Evolutionary conservation across 345 rosid species (phyloP).

Genomic region (Sisymbrium irio): DNA sequence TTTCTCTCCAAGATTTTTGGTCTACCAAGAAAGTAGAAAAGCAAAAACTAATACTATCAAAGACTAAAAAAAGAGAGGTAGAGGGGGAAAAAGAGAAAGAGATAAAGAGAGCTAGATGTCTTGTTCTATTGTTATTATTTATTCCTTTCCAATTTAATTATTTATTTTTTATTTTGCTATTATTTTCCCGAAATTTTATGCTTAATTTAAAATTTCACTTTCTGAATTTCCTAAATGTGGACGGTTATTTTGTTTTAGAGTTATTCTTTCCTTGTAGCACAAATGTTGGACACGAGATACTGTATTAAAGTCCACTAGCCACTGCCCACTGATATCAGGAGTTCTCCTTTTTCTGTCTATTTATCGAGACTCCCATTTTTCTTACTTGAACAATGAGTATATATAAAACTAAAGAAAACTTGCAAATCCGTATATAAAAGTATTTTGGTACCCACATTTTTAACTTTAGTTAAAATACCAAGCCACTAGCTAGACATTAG

Average conservation of each 20-base stretch:
- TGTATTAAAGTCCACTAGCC: conserved; percentile 26
- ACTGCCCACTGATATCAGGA: conserved; percentile 25
- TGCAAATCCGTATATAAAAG: neutral
- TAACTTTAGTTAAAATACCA: neutral
- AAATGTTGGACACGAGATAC: conserved; percentile 33
- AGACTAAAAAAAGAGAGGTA: conserved; percentile 11
- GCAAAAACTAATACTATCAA: conserved; percentile 11
- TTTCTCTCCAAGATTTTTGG: conserved; percentile 28
- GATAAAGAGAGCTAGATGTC: conserved; percentile 18
- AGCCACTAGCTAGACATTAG: neutral
- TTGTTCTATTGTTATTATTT: conserved; percentile 7
- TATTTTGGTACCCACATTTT: neutral
- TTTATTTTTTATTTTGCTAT: neutral
- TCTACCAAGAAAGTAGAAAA: conserved; percentile 20
- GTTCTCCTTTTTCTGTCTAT: conserved; percentile 22
- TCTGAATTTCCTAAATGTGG: conserved; percentile 6
- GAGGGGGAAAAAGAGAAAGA: conserved; percentile 15
- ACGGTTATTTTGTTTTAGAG: conserved; percentile 3
- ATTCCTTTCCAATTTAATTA: neutral
- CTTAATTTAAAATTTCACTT: neutral
- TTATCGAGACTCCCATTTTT: conserved; percentile 31
- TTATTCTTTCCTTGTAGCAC: conserved; percentile 32
- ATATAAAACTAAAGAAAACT: neutral
- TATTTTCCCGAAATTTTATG: neutral
- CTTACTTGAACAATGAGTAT: neutral